phyloP scores from a whole-genome alignment of 2,329 filamentous ascomycete genomes.

The Ilyonectria destructans region DNA sequence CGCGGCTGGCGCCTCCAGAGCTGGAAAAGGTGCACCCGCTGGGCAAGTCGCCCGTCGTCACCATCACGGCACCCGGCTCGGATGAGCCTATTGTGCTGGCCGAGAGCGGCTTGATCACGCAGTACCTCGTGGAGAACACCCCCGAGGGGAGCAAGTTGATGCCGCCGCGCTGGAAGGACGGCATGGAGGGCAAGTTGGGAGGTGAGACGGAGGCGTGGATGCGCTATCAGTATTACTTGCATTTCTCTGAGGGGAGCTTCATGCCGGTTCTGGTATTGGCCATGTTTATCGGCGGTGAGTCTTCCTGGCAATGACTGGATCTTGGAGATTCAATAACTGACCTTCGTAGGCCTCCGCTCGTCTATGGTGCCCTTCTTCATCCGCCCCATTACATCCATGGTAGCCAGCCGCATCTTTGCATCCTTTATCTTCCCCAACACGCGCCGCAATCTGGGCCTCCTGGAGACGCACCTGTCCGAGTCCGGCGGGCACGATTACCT shows the following conservation, averaged over 20 bases:
- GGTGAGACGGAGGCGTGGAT: conserved; percentile 75
- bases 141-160: conserved; percentile 63
- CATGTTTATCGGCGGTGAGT: conserved; percentile 71
- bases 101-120: conserved; percentile 85
- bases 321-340: neutral
- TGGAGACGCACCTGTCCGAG: conserved; percentile 66
- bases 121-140: conserved; percentile 84
- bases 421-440: conserved; percentile 65
- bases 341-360: conserved; percentile 60
- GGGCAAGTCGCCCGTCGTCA: conserved; percentile 88
- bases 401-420: conserved; percentile 60
- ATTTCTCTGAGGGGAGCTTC: conserved; percentile 88
- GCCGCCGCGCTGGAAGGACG: conserved; percentile 70
- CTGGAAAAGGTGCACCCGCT: conserved; percentile 86
- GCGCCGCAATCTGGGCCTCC: conserved; percentile 63
- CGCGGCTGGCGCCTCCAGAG: conserved; percentile 81
- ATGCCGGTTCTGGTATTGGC: conserved; percentile 80
- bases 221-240: conserved; percentile 79
- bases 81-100: conserved; percentile 75
- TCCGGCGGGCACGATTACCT: conserved; percentile 63
- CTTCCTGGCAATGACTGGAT: neutral
- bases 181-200: conserved; percentile 70
- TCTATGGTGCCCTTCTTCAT: conserved; percentile 67
- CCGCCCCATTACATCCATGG: conserved; percentile 65
- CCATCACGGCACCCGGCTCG: conserved; percentile 66